Evolutionary conservation across 2,329 filamentous ascomycete species (phyloP).

Genomic region (Diaporthe ilicicola): DNA sequence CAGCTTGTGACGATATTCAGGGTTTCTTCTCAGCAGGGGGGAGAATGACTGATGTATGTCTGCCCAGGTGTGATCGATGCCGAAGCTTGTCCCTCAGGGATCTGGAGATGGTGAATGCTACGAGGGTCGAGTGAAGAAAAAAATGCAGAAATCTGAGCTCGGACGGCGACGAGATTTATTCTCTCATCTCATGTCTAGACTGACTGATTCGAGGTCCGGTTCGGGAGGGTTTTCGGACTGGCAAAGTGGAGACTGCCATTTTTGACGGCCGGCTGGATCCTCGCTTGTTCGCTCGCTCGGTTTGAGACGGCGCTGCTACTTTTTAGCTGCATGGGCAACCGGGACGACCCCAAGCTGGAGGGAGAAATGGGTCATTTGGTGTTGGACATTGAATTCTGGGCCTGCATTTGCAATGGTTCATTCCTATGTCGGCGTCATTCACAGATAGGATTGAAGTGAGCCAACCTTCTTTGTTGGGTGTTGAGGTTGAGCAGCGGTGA

Average conservation of each 20-base stretch:
- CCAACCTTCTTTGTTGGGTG: too few species aligned
- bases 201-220: conserved; percentile 3
- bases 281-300: conserved; percentile 11
- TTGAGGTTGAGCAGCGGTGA: too few species aligned
- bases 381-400: too few species aligned
- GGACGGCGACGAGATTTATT: conserved; percentile 13
- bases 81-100: background rate
- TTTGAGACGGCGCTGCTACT: background rate
- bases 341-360: too few species aligned
- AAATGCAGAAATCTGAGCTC: background rate
- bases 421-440: too few species aligned
- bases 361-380: too few species aligned
- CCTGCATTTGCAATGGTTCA: too few species aligned
- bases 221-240: background rate
- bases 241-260: conserved; percentile 15
- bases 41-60: too few species aligned
- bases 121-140: background rate
- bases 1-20: background rate
- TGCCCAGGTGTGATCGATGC: background rate
- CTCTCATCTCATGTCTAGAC: background rate
- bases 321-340: background rate
- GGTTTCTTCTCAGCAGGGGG: background rate
- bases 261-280: conserved; percentile 2
- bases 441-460: too few species aligned
- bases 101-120: too few species aligned